A percentile compares a stretch with the other conserved stretches of the same genome.
These are phyloP conservation scores for Starmerella asiatica DNA, from an alignment of 805 yeast genomes.

Conservation along the genomic window DNA sequence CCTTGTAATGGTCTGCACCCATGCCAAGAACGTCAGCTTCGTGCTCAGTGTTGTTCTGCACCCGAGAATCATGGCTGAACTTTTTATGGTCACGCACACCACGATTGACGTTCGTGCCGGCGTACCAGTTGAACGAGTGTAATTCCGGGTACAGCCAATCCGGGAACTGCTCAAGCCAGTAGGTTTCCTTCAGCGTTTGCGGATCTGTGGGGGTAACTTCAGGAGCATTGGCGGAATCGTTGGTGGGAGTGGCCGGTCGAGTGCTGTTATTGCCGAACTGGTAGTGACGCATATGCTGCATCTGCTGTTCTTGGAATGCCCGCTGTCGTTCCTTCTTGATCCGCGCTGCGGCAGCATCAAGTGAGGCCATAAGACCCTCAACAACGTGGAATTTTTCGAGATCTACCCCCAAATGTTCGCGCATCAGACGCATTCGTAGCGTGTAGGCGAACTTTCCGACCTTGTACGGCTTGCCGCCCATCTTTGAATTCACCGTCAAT, in stretches of 20 bases:
- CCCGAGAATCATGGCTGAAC: slow-evolving; percentile 68
- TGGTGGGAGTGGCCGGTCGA: not conserved
- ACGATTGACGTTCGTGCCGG: slow-evolving; percentile 63
- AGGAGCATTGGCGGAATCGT: not conserved
- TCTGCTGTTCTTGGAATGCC: too few species aligned
- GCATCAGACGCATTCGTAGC: slow-evolving; percentile 78
- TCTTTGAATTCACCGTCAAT: slow-evolving; percentile 35
- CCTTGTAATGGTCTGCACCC: slow-evolving; percentile 54
- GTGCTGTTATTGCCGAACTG: not conserved
- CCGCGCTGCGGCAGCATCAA: slow-evolving; percentile 7
- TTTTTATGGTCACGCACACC: slow-evolving; percentile 78
- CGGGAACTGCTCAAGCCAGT: slow-evolving; percentile 8
- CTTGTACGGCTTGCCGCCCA: slow-evolving; percentile 70
- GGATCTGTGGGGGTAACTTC: not conserved
- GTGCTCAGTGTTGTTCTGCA: slow-evolving; percentile 53
- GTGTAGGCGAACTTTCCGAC: slow-evolving; percentile 87
- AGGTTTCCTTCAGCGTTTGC: not conserved
- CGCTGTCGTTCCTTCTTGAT: not conserved
- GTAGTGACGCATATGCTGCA: not conserved
- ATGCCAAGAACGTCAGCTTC: slow-evolving; percentile 60
- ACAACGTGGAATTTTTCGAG: slow-evolving; percentile 21
- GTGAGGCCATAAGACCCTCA: slow-evolving; percentile 17
- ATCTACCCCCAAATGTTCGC: slow-evolving; percentile 92
- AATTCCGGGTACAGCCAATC: slow-evolving; percentile 23
- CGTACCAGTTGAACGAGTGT: slow-evolving; percentile 65